Percentiles rank a stretch among this genome's conserved stretches.
phyloP scores from a whole-genome alignment of 2,329 filamentous ascomycete species.

The Colletotrichum tabaci region DNA sequence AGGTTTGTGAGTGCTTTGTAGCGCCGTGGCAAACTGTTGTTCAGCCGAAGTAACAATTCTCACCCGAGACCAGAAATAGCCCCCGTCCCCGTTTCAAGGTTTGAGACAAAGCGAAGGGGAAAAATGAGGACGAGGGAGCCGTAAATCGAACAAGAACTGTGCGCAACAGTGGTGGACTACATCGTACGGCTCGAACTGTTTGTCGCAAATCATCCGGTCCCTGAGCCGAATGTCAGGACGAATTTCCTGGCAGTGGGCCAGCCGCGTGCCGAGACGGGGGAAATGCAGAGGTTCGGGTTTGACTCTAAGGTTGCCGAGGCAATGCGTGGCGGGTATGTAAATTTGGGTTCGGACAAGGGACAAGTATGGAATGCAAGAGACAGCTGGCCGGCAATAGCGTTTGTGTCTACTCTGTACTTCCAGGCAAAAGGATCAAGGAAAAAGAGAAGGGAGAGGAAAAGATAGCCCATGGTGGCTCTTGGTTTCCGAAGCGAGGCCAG shows the following conservation, averaged over 20 bases:
- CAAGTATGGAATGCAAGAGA: background rate
- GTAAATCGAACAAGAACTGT: conserved; percentile 14
- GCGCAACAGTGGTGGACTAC: background rate
- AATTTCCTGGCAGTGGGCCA: conserved; percentile 38
- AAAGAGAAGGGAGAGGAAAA: background rate
- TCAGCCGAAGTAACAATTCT: conserved; percentile 21
- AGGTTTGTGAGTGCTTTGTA: conserved; percentile 6
- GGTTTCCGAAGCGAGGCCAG: background rate
- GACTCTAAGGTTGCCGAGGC: conserved; percentile 29
- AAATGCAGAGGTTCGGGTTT: conserved; percentile 30
- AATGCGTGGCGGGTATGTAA: conserved; percentile 24
- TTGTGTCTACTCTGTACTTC: conserved; percentile 7
- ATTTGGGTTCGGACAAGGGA: conserved; percentile 23
- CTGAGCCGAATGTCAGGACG: conserved; percentile 38
- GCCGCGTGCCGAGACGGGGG: conserved; percentile 30
- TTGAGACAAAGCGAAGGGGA: background rate
- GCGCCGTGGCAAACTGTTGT: background rate
- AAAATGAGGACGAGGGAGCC: background rate
- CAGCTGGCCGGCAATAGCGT: conserved; percentile 5
- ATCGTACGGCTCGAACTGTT: conserved; percentile 25
- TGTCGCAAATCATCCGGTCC: conserved; percentile 38
- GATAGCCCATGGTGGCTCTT: background rate
- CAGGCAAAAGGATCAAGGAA: background rate
- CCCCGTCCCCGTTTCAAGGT: background rate
- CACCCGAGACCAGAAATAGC: conserved; percentile 24